Conservation (phyloP, 495 filamentous ascomycete species). For the Xylaria nigripes region DNA sequence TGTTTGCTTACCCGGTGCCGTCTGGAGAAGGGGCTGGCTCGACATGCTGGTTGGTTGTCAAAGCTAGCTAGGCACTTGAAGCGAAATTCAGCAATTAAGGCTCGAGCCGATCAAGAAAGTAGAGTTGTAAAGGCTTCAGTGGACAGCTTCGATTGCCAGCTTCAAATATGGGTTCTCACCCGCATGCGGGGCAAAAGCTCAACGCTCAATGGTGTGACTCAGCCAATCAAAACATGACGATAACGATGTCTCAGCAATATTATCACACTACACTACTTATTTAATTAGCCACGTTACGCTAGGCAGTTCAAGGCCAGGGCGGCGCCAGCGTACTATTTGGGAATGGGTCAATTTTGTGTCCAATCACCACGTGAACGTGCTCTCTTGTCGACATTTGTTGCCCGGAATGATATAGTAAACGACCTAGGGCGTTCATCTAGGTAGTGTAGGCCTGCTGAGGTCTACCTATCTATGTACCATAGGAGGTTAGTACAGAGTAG, state of each 20-base stretch:
- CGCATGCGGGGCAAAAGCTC: neutral
- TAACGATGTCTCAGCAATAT: neutral
- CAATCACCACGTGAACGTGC: slow-evolving; percentile 3
- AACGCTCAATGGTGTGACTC: neutral
- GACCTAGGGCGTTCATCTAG: too few relatives aligned
- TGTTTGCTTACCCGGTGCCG: slow-evolving; percentile 59
- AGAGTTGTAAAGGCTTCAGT: neutral
- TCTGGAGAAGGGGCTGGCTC: slow-evolving; percentile 89
- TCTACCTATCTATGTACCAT: too few relatives aligned
- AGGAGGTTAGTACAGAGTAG: too few relatives aligned
- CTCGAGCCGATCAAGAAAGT: neutral
- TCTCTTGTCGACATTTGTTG: too few relatives aligned
- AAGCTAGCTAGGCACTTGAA: neutral
- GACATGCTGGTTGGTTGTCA: slow-evolving; percentile 54
- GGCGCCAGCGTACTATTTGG: too few relatives aligned
- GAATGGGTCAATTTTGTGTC: neutral
- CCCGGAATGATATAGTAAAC: too few relatives aligned
- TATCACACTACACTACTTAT: too few relatives aligned
- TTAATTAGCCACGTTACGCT: too few relatives aligned
- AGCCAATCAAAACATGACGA: neutral
- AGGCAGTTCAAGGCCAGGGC: too few relatives aligned
- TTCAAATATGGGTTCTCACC: neutral
- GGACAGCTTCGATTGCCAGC: neutral
- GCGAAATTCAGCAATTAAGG: neutral
- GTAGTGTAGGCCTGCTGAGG: too few relatives aligned